Conservation (phyloP, 2,329 filamentous ascomycete species). For the Trichoderma afroharzianum region DNA sequence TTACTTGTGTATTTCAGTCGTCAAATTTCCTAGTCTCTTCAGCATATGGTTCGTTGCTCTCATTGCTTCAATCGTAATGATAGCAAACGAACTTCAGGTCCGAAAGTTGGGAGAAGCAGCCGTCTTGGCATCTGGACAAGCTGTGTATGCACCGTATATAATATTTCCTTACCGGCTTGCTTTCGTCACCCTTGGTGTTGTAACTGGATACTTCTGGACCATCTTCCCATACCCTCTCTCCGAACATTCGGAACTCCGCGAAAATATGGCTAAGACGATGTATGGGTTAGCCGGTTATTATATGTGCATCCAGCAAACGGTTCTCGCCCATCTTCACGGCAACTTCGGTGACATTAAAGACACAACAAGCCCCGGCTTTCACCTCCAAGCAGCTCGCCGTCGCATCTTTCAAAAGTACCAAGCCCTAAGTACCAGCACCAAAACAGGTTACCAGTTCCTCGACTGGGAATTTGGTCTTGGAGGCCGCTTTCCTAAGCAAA, state of each 20-base stretch:
- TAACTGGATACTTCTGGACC: background rate
- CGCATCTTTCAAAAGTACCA: background rate
- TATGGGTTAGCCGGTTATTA: background rate
- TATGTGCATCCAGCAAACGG: background rate
- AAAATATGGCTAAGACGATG: background rate
- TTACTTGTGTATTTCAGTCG: background rate
- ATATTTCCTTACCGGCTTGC: background rate
- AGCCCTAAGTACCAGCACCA: background rate
- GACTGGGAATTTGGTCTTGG: background rate
- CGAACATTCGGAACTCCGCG: background rate
- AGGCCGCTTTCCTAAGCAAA: background rate
- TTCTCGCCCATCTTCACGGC: background rate
- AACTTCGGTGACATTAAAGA: background rate
- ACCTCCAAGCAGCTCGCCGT: background rate
- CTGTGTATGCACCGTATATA: background rate
- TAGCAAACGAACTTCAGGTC: background rate
- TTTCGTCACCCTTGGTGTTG: background rate
- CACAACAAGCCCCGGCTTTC: background rate
- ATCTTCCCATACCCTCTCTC: background rate
- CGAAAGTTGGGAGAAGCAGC: background rate
- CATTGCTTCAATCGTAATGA: background rate
- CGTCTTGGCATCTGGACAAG: background rate
- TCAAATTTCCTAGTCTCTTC: background rate
- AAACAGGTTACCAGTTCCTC: background rate
- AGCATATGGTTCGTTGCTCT: background rate